Evolutionary conservation across 2,329 filamentous ascomycete genomes (phyloP), one percentile per base, ranked within the genome.

Genomic region (Scolecobasidium constrictum): DNA sequence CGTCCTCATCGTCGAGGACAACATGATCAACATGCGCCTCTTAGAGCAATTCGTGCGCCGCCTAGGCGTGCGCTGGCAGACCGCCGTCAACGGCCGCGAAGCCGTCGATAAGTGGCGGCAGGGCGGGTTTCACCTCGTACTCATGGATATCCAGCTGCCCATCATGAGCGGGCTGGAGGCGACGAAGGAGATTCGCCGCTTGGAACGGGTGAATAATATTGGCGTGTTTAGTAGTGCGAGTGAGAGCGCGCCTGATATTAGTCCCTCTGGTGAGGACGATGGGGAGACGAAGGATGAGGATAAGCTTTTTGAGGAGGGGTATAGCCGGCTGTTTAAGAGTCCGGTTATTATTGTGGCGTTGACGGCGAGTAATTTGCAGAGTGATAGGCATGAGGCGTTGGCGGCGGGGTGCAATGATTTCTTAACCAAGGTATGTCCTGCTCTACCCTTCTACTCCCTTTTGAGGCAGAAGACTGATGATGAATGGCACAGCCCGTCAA

Each of bases 321-420:
- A 31, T n/a, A 68, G 75, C 18, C 52, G 54, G 3, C 63, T 92
- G 40, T 96, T 96, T 71, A 95, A 95, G 64, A 93, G 86, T 50
- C 90, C 92, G 0, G 88, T 98, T 53, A 96, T 96, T 56, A 96
- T 98, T 53, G 92, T 98, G 16, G 92, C 92, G 3, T 72, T 98
- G 54, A 98, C 92, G 20, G 92, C 92, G 9, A 94, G 86, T 53
- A 93, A 85, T 47, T 67, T 98, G 56, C 90, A 96, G 64, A 94
- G 86, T 58, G 92, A 98, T 66, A 77, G 92, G 50, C 88, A 95
- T 58, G 88, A 95, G 61, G 92, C 92, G 3, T 67, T 96, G 53
- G 90, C 90, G 20, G 92, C 90, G 31, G 92, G 92, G 4, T 96
- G 92, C 61, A 98, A 98, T 59, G 92, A 98, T 63, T 98, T 96